Evolutionary conservation across 2,329 filamentous ascomycete genomes (phyloP).

Genomic region (Xylaria sp.): DNA sequence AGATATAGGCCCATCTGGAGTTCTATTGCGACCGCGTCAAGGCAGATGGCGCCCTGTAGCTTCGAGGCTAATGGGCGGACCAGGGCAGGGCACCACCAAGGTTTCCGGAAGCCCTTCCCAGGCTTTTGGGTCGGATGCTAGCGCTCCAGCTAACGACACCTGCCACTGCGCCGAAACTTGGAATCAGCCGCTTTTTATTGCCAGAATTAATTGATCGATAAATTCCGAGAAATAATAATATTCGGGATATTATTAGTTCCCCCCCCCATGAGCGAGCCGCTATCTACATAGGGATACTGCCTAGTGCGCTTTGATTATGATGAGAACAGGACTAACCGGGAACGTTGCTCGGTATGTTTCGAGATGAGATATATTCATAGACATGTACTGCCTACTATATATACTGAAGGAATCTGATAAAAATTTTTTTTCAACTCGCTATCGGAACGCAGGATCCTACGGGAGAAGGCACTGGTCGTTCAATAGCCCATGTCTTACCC

Average conservation of each 20-base stretch:
- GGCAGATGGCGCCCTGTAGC: no score
- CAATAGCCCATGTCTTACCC: background rate
- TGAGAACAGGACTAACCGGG: background rate
- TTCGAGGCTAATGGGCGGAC: background rate
- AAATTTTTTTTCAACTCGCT: no score
- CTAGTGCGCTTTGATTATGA: background rate
- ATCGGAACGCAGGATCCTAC: background rate
- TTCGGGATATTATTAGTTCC: background rate
- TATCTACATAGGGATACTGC: background rate
- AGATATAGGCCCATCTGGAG: background rate
- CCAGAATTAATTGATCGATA: slow-evolving; percentile 17
- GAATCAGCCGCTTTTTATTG: no score
- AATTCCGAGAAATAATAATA: slow-evolving; percentile 11
- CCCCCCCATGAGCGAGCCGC: background rate
- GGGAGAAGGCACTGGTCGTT: background rate
- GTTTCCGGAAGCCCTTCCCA: slow-evolving; percentile 6
- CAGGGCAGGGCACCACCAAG: no score
- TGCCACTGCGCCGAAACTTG: slow-evolving; percentile 18
- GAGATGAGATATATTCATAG: no score
- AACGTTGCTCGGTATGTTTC: no score
- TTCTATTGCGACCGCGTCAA: background rate
- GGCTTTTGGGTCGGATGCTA: slow-evolving; percentile 16
- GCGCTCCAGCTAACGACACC: slow-evolving; percentile 3
- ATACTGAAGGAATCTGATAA: no score
- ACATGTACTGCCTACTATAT: no score